A percentile compares a stretch with the other conserved stretches of the same genome.
Evolutionary conservation across 129 eudicot species (phyloP).

Genomic region (Scalesia atractyloides): DNA sequence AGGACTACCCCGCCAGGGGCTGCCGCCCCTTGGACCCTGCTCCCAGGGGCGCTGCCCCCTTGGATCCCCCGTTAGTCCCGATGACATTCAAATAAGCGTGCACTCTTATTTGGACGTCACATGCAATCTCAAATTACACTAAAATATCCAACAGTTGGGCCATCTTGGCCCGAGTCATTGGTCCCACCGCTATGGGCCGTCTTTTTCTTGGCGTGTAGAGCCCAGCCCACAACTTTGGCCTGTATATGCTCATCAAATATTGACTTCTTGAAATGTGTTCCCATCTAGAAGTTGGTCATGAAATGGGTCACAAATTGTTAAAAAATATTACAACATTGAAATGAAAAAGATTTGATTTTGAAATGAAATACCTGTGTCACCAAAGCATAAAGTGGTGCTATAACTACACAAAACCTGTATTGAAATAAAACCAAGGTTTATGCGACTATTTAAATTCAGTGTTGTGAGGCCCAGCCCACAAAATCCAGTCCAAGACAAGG

Average conservation of each 20-base stretch:
- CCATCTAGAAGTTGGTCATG: slow-evolving; percentile 49
- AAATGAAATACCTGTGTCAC: slow-evolving; percentile 62
- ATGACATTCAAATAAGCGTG: no score
- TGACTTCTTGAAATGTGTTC: slow-evolving; percentile 51
- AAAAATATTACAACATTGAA: neutral
- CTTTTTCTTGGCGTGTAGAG: slow-evolving; percentile 48
- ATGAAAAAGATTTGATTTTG: neutral
- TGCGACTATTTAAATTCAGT: neutral
- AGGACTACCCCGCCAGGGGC: no score
- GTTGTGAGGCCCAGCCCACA: neutral
- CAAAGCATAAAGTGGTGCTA: slow-evolving; percentile 78
- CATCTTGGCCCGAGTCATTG: slow-evolving; percentile 36
- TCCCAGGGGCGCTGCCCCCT: no score
- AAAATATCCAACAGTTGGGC: no score
- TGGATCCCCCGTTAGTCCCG: no score
- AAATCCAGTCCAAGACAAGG: neutral
- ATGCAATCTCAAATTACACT: no score
- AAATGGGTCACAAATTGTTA: neutral
- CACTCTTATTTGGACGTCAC: no score
- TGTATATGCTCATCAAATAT: slow-evolving; percentile 63
- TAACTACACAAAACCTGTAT: slow-evolving; percentile 71
- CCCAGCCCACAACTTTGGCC: slow-evolving; percentile 56
- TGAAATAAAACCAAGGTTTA: slow-evolving; percentile 22
- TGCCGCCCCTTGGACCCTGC: no score
- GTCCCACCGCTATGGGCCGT: slow-evolving; percentile 11